Percentiles rank a stretch among this genome's conserved stretches.
These are phyloP conservation scores for Scedosporium apiospermum DNA, from an alignment of 2,329 filamentous ascomycete species.

Conservation along the genomic window DNA sequence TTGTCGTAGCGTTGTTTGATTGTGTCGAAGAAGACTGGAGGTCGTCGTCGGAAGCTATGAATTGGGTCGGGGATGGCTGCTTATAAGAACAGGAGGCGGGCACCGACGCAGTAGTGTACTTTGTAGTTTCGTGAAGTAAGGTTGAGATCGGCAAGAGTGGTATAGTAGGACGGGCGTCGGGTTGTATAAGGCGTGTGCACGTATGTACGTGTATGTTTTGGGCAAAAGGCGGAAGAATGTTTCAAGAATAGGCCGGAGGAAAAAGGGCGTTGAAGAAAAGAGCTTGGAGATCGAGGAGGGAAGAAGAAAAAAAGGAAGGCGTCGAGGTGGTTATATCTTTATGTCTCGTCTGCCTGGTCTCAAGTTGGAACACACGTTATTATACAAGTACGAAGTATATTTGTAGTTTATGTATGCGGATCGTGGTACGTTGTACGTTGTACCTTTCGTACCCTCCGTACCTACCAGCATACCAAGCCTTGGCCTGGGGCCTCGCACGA, in stretches of 20 bases:
- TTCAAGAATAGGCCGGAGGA: neutral
- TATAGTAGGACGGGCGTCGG: neutral
- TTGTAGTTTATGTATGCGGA: neutral
- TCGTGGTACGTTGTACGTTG: neutral
- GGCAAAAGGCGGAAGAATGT: neutral
- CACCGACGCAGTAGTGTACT: neutral
- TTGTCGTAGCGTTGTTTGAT: neutral
- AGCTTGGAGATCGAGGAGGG: neutral
- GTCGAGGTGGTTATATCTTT: slow-evolving; percentile 1
- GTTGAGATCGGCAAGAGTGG: slow-evolving; percentile 4
- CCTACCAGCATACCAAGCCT: neutral
- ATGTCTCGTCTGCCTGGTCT: neutral
- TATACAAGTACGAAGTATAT: neutral
- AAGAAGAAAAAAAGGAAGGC: neutral
- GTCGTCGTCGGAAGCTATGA: neutral
- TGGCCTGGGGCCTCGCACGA: neutral
- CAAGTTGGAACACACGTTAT: neutral
- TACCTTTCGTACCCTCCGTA: neutral
- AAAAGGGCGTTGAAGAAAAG: neutral
- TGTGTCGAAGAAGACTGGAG: neutral
- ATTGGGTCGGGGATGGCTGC: neutral
- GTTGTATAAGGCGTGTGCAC: neutral
- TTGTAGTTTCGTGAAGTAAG: neutral
- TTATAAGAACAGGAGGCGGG: neutral
- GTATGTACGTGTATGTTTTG: neutral